phyloP scores from a whole-genome alignment of 2,329 filamentous ascomycete species.

The Drechslerella stenobrocha region DNA sequence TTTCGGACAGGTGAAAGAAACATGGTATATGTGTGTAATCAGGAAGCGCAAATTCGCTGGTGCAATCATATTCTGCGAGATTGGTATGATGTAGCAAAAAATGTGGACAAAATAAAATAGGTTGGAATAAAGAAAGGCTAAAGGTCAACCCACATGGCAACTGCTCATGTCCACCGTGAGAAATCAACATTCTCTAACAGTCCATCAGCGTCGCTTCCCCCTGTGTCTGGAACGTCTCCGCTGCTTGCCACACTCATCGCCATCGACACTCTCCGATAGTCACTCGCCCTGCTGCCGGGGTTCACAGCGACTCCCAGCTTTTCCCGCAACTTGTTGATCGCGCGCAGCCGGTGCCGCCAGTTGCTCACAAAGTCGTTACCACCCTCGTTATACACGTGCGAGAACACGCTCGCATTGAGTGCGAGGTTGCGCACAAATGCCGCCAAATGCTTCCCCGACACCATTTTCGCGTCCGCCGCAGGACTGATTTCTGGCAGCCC shows the following conservation, averaged over 20 bases:
- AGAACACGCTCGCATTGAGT: slow-evolving; percentile 95
- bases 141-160: slow-evolving; percentile 44
- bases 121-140: slow-evolving; percentile 24
- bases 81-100: slow-evolving; percentile 11
- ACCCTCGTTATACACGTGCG: slow-evolving; percentile 66
- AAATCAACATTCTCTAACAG: slow-evolving; percentile 49
- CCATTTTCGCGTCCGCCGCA: slow-evolving; percentile 83
- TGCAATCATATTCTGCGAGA: not conserved
- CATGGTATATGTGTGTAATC: not conserved
- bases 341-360: slow-evolving; percentile 82
- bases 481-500: slow-evolving; percentile 91
- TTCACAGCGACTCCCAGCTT: slow-evolving; percentile 57
- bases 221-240: slow-evolving; percentile 19
- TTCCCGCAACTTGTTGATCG: slow-evolving; percentile 80
- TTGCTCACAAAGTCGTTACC: slow-evolving; percentile 57
- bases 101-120: slow-evolving; percentile 37
- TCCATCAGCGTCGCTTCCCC: slow-evolving; percentile 37
- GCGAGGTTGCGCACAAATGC: slow-evolving; percentile 85
- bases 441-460: slow-evolving; percentile 79
- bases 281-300: slow-evolving; percentile 35
- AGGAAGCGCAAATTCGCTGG: not conserved
- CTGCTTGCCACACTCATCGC: slow-evolving; percentile 41
- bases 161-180: slow-evolving; percentile 48
- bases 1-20: slow-evolving; percentile 8
- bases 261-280: slow-evolving; percentile 50